Evolutionary conservation across 805 yeast species (phyloP).

Genomic region (Cyberlindnera euphorbiiphila): DNA sequence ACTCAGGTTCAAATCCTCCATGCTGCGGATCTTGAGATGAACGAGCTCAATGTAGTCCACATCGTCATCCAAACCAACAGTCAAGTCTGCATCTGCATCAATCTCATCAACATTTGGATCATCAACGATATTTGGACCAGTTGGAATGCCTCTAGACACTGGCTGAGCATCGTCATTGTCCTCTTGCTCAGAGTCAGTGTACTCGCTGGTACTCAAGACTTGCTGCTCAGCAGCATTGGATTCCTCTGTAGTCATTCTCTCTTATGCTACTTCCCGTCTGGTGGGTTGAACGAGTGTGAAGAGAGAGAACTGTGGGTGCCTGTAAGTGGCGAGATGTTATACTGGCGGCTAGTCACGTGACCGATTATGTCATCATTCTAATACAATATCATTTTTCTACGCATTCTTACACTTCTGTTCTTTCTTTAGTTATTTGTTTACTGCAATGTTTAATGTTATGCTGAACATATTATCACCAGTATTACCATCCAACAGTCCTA

Average conservation of each 20-base stretch:
- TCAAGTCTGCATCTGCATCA: constrained; percentile 66
- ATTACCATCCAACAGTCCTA: no score
- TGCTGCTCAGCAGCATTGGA: constrained; percentile 1
- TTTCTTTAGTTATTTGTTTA: no score
- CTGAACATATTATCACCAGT: no score
- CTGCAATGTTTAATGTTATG: no score
- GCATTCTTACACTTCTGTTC: no score
- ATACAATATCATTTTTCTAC: no score
- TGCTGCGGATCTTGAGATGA: constrained; percentile 62
- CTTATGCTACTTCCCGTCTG: background rate
- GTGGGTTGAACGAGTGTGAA: no score
- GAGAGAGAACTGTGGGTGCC: no score
- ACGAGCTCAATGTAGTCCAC: constrained; percentile 58
- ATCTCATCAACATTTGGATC: constrained; percentile 45
- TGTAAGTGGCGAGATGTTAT: no score
- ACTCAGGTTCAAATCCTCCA: constrained; percentile 56
- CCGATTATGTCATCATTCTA: no score
- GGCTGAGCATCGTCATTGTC: constrained; percentile 12
- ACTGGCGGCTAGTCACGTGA: no score
- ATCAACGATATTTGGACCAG: constrained; percentile 22
- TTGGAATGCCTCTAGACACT: constrained; percentile 10
- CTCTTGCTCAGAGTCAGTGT: constrained; percentile 23
- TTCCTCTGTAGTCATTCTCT: constrained; percentile 7
- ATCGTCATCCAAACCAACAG: constrained; percentile 51
- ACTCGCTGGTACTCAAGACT: constrained; percentile 22